Percentiles rank a stretch among this genome's conserved stretches.
Conservation (phyloP, 2,329 filamentous ascomycete species). For the Alternaria sp. region DNA sequence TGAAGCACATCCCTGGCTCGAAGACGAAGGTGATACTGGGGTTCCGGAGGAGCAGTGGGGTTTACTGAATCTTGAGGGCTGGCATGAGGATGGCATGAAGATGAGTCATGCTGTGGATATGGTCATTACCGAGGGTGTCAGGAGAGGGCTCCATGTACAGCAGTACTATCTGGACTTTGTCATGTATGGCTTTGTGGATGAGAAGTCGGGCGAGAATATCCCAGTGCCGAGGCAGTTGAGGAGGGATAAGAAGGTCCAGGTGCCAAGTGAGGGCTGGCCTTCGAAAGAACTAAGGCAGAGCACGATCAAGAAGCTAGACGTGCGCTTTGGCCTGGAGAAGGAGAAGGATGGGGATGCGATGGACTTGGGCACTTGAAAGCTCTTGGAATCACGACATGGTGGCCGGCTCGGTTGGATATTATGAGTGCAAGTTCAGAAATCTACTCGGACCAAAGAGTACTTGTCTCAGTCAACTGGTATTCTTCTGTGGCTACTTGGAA, state of each 20-base stretch:
- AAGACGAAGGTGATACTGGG: conserved; percentile 34
- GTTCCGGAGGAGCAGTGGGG: conserved; percentile 47
- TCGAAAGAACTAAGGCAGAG: conserved; percentile 4
- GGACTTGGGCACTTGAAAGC: neutral
- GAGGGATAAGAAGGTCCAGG: conserved; percentile 57
- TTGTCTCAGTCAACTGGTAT: no score
- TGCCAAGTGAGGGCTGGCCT: conserved; percentile 15
- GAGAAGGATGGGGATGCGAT: neutral
- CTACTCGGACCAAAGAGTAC: neutral
- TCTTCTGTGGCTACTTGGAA: neutral
- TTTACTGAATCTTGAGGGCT: conserved; percentile 47
- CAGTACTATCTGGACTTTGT: conserved; percentile 65
- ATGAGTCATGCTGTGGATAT: conserved; percentile 51
- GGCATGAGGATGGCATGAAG: conserved; percentile 67
- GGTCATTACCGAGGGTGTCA: conserved; percentile 61
- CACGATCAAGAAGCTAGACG: conserved; percentile 12
- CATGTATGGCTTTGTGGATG: conserved; percentile 68
- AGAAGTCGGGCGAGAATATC: conserved; percentile 59
- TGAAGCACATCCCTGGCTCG: conserved; percentile 31
- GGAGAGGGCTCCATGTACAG: conserved; percentile 64
- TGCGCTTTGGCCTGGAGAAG: neutral
- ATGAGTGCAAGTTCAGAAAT: neutral
- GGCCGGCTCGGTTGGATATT: no score
- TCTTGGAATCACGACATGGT: neutral
- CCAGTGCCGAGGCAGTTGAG: conserved; percentile 60